Percentiles rank a stretch among this genome's conserved stretches.
These are phyloP conservation scores for Priceomyces melissophilus DNA, from an alignment of 805 yeast species.

Conservation along the genomic window DNA sequence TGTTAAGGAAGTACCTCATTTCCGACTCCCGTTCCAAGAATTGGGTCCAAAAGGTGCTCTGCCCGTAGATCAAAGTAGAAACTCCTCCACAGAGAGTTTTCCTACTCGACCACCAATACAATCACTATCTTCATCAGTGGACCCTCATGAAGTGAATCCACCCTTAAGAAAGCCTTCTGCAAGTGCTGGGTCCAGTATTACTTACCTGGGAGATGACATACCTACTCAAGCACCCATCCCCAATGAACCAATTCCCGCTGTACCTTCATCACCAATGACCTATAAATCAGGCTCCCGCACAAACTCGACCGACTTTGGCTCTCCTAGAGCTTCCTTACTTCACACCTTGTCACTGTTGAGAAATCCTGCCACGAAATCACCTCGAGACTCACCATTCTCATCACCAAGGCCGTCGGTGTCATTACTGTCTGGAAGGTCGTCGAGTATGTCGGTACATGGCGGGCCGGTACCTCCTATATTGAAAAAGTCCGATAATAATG, in stretches of 20 bases:
- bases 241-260: slow-evolving; percentile 45
- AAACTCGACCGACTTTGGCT: slow-evolving; percentile 32
- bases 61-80: neutral
- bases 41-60: neutral
- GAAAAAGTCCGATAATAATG: neutral
- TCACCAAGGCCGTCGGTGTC: slow-evolving; percentile 52
- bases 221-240: slow-evolving; percentile 63
- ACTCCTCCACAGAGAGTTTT: neutral
- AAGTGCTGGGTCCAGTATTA: slow-evolving; percentile 22
- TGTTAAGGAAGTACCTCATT: slow-evolving; percentile 48
- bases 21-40: slow-evolving; percentile 72
- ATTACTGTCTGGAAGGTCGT: slow-evolving; percentile 14
- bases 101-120: slow-evolving; percentile 3
- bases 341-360: slow-evolving; percentile 40
- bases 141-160: slow-evolving; percentile 19
- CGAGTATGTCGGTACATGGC: neutral
- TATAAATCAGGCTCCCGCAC: slow-evolving; percentile 34
- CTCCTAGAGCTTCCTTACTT: slow-evolving; percentile 39
- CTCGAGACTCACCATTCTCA: slow-evolving; percentile 35
- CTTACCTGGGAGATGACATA: slow-evolving; percentile 36
- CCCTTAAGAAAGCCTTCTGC: slow-evolving; percentile 19
- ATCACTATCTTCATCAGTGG: slow-evolving; percentile 16
- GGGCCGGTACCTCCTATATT: neutral
- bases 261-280: slow-evolving; percentile 33
- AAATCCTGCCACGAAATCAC: slow-evolving; percentile 33